phyloP scores from a whole-genome alignment of 495 filamentous ascomycete species.

The Hyaloscypha bicolor region DNA sequence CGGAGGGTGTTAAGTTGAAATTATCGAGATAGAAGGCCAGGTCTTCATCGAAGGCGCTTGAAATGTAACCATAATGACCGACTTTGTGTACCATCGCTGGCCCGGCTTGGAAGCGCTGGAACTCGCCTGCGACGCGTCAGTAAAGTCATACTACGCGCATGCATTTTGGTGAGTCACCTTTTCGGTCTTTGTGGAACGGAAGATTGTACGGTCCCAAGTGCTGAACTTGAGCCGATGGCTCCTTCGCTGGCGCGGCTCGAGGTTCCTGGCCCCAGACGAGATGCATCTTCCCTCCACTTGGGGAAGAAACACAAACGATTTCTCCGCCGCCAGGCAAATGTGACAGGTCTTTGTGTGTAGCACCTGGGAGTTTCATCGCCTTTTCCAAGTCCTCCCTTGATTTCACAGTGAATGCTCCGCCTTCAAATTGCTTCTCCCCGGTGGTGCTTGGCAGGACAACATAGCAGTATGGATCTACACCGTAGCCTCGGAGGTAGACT shows the following conservation, averaged over 20 bases:
- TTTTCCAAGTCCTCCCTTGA: slow-evolving; percentile 55
- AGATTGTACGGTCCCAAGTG: neutral
- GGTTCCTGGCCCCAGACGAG: slow-evolving; percentile 54
- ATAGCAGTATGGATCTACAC: slow-evolving; percentile 56
- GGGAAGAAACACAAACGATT: slow-evolving; percentile 56
- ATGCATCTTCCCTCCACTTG: slow-evolving; percentile 58
- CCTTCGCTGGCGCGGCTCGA: neutral
- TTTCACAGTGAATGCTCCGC: slow-evolving; percentile 55
- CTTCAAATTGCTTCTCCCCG: slow-evolving; percentile 51
- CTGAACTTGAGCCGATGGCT: neutral
- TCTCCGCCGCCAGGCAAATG: slow-evolving; percentile 57
- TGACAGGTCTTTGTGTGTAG: slow-evolving; percentile 47
- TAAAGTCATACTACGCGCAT: neutral
- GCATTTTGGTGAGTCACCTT: neutral
- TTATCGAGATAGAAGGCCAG: slow-evolving; percentile 62
- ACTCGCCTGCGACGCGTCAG: slow-evolving; percentile 36
- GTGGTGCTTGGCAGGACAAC: slow-evolving; percentile 42
- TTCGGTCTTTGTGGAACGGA: slow-evolving; percentile 2
- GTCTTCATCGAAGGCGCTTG: slow-evolving; percentile 52
- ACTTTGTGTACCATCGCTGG: slow-evolving; percentile 73
- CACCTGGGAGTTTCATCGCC: slow-evolving; percentile 43
- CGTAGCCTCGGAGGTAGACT: slow-evolving; percentile 60
- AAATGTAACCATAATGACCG: slow-evolving; percentile 69
- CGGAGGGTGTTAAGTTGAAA: slow-evolving; percentile 67
- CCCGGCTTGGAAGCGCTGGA: slow-evolving; percentile 56